Evolutionary conservation across 2,329 filamentous ascomycete genomes (phyloP), one percentile per base, ranked within the genome.

Genomic region (Lachnellula willkommii): DNA sequence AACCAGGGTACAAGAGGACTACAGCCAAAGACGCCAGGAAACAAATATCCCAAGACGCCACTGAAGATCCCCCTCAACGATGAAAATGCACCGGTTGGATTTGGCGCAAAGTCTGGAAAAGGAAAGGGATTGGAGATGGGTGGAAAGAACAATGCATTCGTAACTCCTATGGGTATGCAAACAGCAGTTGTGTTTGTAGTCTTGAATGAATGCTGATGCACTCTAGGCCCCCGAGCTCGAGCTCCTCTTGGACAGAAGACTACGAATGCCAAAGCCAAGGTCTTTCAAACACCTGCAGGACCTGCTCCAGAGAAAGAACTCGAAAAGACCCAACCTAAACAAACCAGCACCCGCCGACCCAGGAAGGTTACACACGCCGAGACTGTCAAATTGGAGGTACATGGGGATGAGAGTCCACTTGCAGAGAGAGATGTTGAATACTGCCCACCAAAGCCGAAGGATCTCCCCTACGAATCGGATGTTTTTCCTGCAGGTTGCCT

Each of bases 231-330:
- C 50, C 83, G 84, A 57, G 85, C 78, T 57, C 85, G 93, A 66
- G 91, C 92, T 39, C 89, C 90, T 12, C 76, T 99, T 48, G 93
- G 93, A 36, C 87, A 90, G 78, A 99, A 99, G 74, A 97, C 93
- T 1, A 97, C 94, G 52, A 99, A 99, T 72, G 90, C 89, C 53
- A 97, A 95, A 76, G 81, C 86, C 57, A 83, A 78, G 68, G 79
- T 78, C 50, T 80, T 84, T 62, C 85, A 88, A 60, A 85, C 84
- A 4, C 82, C 82, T 6, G 85, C 81, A 32, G 85, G 81, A 35
- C 87, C 85, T 65, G 75, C 75, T 56, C 75, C 77, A 22, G 77
- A 79, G 42, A 77, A 79, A 48, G 82, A 85, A 56, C 72, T 81
- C 50, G 84, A 85, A 60, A 87, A 85, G 71, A 82, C 83, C 1